These are phyloP conservation scores for Lepiota venenata DNA, from an alignment of 768 basidiomycete genomes.

Conservation along the genomic window DNA sequence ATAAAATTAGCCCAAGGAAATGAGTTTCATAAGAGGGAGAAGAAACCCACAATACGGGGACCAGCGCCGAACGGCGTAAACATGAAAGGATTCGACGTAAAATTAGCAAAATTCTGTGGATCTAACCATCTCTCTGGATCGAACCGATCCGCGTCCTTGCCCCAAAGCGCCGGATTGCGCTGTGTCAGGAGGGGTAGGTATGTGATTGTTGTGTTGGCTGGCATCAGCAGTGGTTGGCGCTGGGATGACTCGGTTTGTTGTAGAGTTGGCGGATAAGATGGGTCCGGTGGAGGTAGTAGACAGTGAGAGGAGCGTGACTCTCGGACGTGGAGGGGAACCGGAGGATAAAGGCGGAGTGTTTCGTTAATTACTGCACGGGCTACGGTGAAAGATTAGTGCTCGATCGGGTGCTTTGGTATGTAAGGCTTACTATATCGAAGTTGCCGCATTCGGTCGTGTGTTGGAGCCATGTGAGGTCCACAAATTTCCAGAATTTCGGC, in stretches of 20 bases:
- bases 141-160: constrained; percentile 71
- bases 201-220: constrained; percentile 51
- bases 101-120: constrained; percentile 42
- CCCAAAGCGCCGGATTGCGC: constrained; percentile 68
- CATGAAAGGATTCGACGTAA: constrained; percentile 61
- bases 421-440: constrained; percentile 59
- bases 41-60: constrained; percentile 46
- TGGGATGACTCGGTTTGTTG: constrained; percentile 13
- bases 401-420: not conserved
- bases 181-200: constrained; percentile 65
- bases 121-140: constrained; percentile 79
- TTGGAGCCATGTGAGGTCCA: constrained; percentile 44
- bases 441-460: constrained; percentile 51
- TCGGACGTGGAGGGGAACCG: constrained; percentile 71
- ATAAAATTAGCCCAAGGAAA: not conserved
- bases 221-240: constrained; percentile 53
- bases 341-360: constrained; percentile 73
- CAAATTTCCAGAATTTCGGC: constrained; percentile 58
- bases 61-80: constrained; percentile 75
- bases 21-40: not conserved
- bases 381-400: constrained; percentile 19
- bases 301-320: constrained; percentile 49
- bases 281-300: constrained; percentile 49
- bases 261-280: constrained; percentile 33
- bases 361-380: constrained; percentile 81